Evolutionary conservation across 805 yeast genomes (phyloP), one percentile per base, ranked within the genome.

Genomic region (Candida coquimbonensis): DNA sequence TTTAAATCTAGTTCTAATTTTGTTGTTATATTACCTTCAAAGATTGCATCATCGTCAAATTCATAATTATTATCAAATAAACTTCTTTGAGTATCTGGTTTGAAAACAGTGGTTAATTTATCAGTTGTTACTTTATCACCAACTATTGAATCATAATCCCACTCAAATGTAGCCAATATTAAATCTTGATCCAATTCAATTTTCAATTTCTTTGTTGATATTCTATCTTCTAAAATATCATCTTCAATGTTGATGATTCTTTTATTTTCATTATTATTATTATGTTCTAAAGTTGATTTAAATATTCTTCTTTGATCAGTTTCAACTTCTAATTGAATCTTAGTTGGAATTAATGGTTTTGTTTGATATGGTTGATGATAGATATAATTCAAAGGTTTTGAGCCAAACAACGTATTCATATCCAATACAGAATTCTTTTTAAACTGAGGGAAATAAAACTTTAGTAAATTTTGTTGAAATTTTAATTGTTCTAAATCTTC

Each of bases 1-100:
- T 90, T 93, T 82, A 89, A 75, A 63, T 91, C 95, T 38, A 93
- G 64, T 51, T 72, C 72, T 36, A 81, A 61, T 27, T 68, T 68
- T 32, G 54, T 46, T 3, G 65, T 38, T 58, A 68, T 43, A 24
- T 69, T 72, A 2, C 96, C 98, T 36, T 85, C 83, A 43, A 90
- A 76, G n/a, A 93, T 74, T 50, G 75, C 70, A 26, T 81, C 85
- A 54, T 85, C 91, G 29, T 80, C 83, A 44, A 78, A 78, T 36
- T 77, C 67, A 13, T 66, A 66, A 49, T 67, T 46, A 33, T 50
- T 36, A 38, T 37, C 32, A 33, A 44, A 40, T 5, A 38, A 12
- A 14, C 39, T 29, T 16, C 29, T 44, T 24, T 43, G 40, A n/a
- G 42, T 41, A 14, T 44, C 45, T 9, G 46, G 40, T 36, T 42